These are phyloP conservation scores for Plasmodium vivax DNA, from an alignment of 169 alveolate genomes.

Conservation along the genomic window DNA sequence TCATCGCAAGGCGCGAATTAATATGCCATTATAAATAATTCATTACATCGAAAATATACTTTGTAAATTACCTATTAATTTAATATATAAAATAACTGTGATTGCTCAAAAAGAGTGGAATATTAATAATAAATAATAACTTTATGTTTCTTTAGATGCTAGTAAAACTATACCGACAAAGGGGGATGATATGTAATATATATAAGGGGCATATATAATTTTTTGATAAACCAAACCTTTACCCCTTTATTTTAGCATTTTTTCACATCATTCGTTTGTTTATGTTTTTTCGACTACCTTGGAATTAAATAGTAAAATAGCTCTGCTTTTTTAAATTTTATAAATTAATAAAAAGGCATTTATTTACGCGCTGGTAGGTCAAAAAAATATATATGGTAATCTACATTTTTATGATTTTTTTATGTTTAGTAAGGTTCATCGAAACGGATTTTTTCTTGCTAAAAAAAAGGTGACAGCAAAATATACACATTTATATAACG, in stretches of 20 bases:
- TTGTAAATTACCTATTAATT: neutral
- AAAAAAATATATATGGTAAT: no score
- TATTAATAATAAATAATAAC: neutral
- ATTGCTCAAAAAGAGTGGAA: neutral
- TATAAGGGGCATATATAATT: neutral
- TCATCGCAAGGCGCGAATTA: neutral
- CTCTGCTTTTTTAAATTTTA: no score
- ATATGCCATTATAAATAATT: neutral
- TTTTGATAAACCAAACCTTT: neutral
- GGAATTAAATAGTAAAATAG: neutral
- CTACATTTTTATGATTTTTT: no score
- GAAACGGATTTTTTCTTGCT: neutral
- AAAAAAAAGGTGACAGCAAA: neutral
- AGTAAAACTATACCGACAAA: neutral
- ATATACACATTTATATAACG: neutral
- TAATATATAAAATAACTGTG: neutral
- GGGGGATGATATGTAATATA: neutral
- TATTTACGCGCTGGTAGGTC: neutral
- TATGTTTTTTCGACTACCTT: neutral
- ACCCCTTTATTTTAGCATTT: neutral
- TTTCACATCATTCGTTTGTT: neutral
- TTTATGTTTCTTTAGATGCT: neutral
- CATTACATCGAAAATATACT: neutral
- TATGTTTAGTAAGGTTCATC: neutral
- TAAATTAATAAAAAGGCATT: neutral